Conservation (phyloP, 495 filamentous ascomycete genomes). For the Durotheca rogersii region DNA sequence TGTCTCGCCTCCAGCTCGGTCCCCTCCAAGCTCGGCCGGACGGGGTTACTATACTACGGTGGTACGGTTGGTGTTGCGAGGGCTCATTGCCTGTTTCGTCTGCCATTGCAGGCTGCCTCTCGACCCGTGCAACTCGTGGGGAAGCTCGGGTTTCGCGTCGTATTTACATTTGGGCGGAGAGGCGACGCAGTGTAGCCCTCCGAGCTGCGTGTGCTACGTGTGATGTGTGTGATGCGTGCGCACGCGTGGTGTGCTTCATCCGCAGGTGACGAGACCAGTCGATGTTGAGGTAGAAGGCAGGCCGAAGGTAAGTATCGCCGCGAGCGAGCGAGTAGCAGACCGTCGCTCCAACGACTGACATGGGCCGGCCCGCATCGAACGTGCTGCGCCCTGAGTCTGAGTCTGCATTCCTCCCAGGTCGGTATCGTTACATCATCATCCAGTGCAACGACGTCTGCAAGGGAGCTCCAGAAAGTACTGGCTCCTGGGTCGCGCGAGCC, state of each 20-base stretch:
- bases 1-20: conserved; percentile 15
- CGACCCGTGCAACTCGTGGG: conserved; percentile 24
- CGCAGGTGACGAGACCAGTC: conserved; percentile 4
- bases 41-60: conserved; percentile 13
- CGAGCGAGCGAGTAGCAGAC: background rate
- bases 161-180: conserved; percentile 22
- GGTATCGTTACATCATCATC: conserved; percentile 33
- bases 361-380: too few relatives aligned
- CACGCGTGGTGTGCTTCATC: conserved; percentile 5
- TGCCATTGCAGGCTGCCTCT: conserved; percentile 25
- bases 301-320: conserved; percentile 6
- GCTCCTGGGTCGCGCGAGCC: conserved; percentile 13
- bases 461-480: conserved; percentile 21
- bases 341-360: conserved; percentile 10
- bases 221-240: background rate
- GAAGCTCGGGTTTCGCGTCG: conserved; percentile 24
- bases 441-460: conserved; percentile 23
- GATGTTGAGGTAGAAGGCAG: conserved; percentile 5
- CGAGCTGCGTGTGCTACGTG: conserved; percentile 9
- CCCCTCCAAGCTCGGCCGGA: conserved; percentile 5
- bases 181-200: conserved; percentile 22
- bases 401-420: conserved; percentile 20
- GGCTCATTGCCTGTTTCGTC: conserved; percentile 29
- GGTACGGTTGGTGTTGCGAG: conserved; percentile 10
- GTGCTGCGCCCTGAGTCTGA: too few relatives aligned